These are phyloP conservation scores for Exophiala alcalophila DNA, from an alignment of 2,329 filamentous ascomycete species.

Conservation along the genomic window DNA sequence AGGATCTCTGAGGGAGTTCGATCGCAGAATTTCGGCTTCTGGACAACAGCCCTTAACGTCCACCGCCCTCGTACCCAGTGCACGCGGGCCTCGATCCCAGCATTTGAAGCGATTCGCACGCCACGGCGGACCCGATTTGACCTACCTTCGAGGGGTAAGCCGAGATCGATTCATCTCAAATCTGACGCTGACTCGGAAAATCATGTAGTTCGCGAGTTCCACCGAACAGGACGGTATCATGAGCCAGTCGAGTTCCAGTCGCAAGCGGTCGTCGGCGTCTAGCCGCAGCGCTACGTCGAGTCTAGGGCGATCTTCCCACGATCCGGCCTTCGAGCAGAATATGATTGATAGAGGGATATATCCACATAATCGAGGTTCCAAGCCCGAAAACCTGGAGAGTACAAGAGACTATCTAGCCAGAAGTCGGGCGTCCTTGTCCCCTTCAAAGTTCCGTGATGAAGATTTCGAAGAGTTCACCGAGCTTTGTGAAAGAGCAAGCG, in stretches of 20 bases:
- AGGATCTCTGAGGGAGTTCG: conserved; percentile 21
- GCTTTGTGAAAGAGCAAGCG: conserved; percentile 21
- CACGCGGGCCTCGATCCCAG: conserved; percentile 1
- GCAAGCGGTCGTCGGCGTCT: conserved; percentile 18
- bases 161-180: neutral
- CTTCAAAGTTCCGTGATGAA: conserved; percentile 21
- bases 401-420: conserved; percentile 5
- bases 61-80: conserved; percentile 1
- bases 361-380: conserved; percentile 30
- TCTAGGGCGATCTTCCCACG: conserved; percentile 12
- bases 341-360: conserved; percentile 39
- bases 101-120: conserved; percentile 22
- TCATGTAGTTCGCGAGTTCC: conserved; percentile 14
- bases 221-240: conserved; percentile 6
- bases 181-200: neutral
- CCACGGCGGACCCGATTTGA: conserved; percentile 18
- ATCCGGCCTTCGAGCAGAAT: conserved; percentile 37
- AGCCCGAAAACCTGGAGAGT: conserved; percentile 37
- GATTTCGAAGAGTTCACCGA: conserved; percentile 26
- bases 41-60: neutral
- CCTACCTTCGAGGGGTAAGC: conserved; percentile 24
- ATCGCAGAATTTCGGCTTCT: conserved; percentile 13
- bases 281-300: conserved; percentile 4
- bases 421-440: conserved; percentile 22
- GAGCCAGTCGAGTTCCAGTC: conserved; percentile 12